phyloP scores from a whole-genome alignment of 1,284 basidiomycete genomes.

The Cutaneotrichosporon sp. region DNA sequence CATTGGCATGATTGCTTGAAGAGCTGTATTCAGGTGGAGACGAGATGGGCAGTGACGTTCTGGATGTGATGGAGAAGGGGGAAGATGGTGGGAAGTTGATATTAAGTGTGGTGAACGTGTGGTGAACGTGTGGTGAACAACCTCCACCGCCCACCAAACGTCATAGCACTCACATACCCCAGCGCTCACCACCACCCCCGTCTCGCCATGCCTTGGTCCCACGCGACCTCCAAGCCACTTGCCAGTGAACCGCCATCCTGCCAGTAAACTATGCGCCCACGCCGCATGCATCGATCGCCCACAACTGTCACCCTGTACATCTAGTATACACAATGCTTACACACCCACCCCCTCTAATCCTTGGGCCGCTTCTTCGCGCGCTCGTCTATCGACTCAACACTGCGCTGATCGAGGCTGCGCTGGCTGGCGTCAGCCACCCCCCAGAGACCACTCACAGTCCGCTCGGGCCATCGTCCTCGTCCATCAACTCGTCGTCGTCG shows the following conservation, averaged over 20 bases:
- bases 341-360: constrained; percentile 7
- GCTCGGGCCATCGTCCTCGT: neutral
- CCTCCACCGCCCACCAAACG: neutral
- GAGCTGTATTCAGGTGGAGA: neutral
- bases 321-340: constrained; percentile 7
- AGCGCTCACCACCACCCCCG: no score
- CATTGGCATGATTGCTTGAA: constrained; percentile 31
- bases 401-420: constrained; percentile 2
- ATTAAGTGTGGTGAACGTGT: no score
- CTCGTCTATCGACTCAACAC: constrained; percentile 8
- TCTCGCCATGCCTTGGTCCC: no score
- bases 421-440: neutral
- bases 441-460: neutral
- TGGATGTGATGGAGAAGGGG: no score
- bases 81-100: no score
- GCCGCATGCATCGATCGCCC: neutral
- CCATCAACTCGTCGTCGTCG: constrained; percentile 2
- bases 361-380: constrained; percentile 10
- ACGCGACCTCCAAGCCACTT: no score
- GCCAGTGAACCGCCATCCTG: no score
- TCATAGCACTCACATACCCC: no score
- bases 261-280: no score
- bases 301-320: neutral
- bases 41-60: neutral
- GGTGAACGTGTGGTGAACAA: neutral